Evolutionary conservation across 2,329 filamentous ascomycete genomes (phyloP).

Genomic region (Thielaviopsis musarum): DNA sequence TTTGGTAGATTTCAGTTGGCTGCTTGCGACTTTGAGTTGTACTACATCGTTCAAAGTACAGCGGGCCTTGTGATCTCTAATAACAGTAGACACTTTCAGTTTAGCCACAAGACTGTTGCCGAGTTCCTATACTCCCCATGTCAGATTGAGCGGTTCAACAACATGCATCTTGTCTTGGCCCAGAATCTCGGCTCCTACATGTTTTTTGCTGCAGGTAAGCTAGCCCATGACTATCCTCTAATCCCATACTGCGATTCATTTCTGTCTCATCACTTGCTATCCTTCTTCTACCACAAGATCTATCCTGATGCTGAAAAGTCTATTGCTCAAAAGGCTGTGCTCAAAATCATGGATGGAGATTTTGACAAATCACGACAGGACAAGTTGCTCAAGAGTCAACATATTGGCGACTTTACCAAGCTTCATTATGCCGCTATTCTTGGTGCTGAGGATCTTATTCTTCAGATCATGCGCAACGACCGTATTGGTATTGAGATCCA

Average conservation of each 20-base stretch:
- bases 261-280: background rate
- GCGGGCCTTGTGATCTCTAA: background rate
- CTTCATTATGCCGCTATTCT: too few relatives aligned
- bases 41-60: background rate
- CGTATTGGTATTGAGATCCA: too few relatives aligned
- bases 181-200: background rate
- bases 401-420: too few relatives aligned
- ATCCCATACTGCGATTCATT: background rate
- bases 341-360: background rate
- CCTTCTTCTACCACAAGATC: background rate
- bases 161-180: background rate
- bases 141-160: background rate
- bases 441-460: too few relatives aligned
- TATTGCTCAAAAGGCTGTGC: background rate
- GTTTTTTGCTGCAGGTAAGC: background rate
- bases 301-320: background rate
- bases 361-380: background rate
- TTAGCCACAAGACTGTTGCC: background rate
- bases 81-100: background rate
- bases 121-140: background rate
- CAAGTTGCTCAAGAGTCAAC: too few relatives aligned
- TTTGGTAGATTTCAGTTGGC: background rate
- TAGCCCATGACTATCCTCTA: background rate
- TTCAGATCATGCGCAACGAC: too few relatives aligned
- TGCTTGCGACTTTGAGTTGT: background rate